Evolutionary conservation across 495 filamentous ascomycete species (phyloP).

Genomic region (Baudoinia panamericana): DNA sequence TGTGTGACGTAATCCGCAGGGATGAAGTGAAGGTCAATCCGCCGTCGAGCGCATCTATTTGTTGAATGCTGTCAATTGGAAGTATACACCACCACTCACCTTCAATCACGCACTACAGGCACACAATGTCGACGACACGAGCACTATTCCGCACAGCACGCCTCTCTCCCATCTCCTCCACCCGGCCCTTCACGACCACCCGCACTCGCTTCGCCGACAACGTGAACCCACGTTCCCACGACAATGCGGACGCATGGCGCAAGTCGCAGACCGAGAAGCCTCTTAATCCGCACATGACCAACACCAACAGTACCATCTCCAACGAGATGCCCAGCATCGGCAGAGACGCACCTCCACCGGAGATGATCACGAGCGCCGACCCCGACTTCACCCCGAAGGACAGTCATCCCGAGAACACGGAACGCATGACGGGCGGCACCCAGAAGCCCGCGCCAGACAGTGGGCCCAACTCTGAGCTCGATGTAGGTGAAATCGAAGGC

Average conservation of each 20-base stretch:
- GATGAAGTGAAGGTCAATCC: too few species aligned
- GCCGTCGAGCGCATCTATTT: too few species aligned
- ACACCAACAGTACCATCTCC: slow-evolving; percentile 50
- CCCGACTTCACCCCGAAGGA: slow-evolving; percentile 45
- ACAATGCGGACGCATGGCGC: slow-evolving; percentile 38
- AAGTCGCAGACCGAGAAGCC: slow-evolving; percentile 42
- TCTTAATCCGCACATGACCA: slow-evolving; percentile 48
- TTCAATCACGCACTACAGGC: too few species aligned
- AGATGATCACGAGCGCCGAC: slow-evolving; percentile 45
- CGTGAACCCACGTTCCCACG: slow-evolving; percentile 20
- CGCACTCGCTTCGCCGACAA: slow-evolving; percentile 4
- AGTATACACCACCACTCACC: too few species aligned
- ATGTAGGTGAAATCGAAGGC: slow-evolving; percentile 82
- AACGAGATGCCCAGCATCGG: slow-evolving; percentile 50
- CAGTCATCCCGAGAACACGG: slow-evolving; percentile 40
- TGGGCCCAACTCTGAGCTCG: slow-evolving; percentile 54
- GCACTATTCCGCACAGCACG: slow-evolving; percentile 4
- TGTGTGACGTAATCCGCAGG: too few species aligned
- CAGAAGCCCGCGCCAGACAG: slow-evolving; percentile 35
- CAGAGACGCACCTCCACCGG: slow-evolving; percentile 44
- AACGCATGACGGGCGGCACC: slow-evolving; percentile 49
- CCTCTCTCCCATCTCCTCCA: slow-evolving; percentile 2
- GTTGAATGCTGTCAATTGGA: too few species aligned
- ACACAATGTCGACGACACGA: slow-evolving; percentile 10
- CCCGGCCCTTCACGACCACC: slow-evolving; percentile 16